A percentile compares a stretch with the other conserved stretches of the same genome.
These are phyloP conservation scores for Suillus bovinus DNA, from an alignment of 768 basidiomycete species.

Conservation along the genomic window DNA sequence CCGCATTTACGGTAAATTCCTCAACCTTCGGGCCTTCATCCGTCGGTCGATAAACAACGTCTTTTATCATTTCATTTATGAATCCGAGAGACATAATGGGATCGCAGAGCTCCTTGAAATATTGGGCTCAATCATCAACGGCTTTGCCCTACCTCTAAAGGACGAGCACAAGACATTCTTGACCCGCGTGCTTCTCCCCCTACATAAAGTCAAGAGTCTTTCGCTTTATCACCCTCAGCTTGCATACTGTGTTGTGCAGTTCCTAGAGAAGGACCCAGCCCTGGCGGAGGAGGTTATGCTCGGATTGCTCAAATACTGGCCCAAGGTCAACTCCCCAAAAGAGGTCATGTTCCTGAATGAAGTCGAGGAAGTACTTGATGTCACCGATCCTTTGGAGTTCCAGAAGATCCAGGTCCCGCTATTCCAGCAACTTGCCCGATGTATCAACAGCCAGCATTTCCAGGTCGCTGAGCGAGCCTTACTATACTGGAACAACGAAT, in stretches of 20 bases:
- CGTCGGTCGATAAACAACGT: constrained; percentile 99
- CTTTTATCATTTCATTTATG: constrained; percentile 98
- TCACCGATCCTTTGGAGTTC: constrained; percentile 95
- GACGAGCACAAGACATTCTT: constrained; percentile 99
- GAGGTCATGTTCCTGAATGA: constrained; percentile 99
- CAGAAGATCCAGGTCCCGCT: constrained; percentile 91
- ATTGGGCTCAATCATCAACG: constrained; percentile 98
- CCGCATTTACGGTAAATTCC: constrained; percentile 99
- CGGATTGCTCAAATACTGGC: constrained; percentile 97
- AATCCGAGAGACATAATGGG: constrained; percentile 98
- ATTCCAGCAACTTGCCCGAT: constrained; percentile 92
- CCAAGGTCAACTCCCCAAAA: constrained; percentile 98
- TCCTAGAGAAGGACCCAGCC: constrained; percentile 91
- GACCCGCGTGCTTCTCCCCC: constrained; percentile 87
- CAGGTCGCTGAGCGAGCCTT: constrained; percentile 97
- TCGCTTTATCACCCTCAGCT: constrained; percentile 99
- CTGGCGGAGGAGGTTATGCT: constrained; percentile 95
- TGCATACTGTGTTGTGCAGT: constrained; percentile 98
- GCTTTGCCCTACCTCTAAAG: constrained; percentile 96
- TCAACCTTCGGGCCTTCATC: constrained; percentile 97
- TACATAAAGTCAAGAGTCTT: constrained; percentile 98
- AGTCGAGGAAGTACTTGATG: constrained; percentile 98
- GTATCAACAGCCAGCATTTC: constrained; percentile 99
- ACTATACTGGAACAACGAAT: constrained; percentile 99
- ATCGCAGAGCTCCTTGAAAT: constrained; percentile 98